Conservation (phyloP, 139 green algal genomes). For the Picochlorum sp. region DNA sequence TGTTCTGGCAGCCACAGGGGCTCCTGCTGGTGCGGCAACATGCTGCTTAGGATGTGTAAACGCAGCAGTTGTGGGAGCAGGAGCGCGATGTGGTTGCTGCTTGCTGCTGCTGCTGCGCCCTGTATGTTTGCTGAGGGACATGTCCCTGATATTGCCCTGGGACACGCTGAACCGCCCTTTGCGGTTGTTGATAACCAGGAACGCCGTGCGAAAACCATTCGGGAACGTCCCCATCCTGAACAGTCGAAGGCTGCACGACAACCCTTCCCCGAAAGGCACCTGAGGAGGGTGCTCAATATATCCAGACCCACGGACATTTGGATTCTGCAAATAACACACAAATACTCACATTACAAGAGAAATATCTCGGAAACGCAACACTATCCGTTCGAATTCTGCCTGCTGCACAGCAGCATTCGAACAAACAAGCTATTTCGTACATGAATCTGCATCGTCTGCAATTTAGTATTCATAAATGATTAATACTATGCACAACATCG, state of each 20-base stretch:
- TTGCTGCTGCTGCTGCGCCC: background rate
- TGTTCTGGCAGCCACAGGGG: slow-evolving; percentile 4
- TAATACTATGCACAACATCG: too few species aligned
- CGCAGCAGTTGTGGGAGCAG: background rate
- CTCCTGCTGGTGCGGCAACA: background rate
- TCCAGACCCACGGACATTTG: slow-evolving; percentile 32
- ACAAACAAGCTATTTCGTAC: background rate
- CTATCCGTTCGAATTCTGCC: background rate
- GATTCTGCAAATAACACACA: slow-evolving; percentile 25
- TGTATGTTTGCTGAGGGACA: background rate
- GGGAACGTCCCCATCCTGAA: slow-evolving; percentile 19
- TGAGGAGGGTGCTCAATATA: slow-evolving; percentile 47
- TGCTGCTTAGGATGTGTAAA: background rate
- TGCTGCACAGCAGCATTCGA: background rate
- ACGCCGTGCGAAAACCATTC: slow-evolving; percentile 14
- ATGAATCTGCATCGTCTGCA: background rate
- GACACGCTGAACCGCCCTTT: background rate
- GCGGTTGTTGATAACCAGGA: background rate
- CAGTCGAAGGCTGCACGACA: slow-evolving; percentile 30
- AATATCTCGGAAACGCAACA: background rate
- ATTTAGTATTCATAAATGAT: background rate
- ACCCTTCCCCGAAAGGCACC: slow-evolving; percentile 32
- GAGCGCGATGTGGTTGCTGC: background rate
- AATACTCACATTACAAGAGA: background rate
- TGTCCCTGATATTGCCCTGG: background rate